phyloP scores from a whole-genome alignment of 345 rosid species.

The Camelina hispida region DNA sequence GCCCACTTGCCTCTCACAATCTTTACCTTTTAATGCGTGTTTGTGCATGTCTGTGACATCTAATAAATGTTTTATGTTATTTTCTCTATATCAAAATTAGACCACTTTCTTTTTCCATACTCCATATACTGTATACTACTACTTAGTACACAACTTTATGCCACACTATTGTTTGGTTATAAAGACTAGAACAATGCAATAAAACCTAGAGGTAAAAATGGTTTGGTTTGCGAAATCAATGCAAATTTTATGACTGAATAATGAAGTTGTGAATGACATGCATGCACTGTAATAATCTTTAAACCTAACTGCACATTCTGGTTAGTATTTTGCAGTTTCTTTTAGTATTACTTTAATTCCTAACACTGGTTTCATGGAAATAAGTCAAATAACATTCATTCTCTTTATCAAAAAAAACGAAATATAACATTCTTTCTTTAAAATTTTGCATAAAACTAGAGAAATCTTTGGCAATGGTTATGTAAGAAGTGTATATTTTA shows the following conservation, averaged over 20 bases:
- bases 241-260: background rate
- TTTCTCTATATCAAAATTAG: background rate
- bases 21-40: background rate
- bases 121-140: too few relatives aligned
- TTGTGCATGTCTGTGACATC: slow-evolving; percentile 15
- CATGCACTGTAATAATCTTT: background rate
- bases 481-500: too few relatives aligned
- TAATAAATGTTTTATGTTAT: background rate
- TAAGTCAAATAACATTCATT: too few relatives aligned
- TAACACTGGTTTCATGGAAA: too few relatives aligned
- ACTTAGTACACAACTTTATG: background rate
- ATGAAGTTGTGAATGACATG: slow-evolving; percentile 3
- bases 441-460: too few relatives aligned
- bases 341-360: too few relatives aligned
- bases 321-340: too few relatives aligned
- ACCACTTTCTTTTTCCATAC: background rate
- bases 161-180: background rate
- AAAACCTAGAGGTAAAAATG: background rate
- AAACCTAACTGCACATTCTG: background rate
- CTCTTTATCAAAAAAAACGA: too few relatives aligned
- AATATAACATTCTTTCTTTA: too few relatives aligned
- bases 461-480: too few relatives aligned
- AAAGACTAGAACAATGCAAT: background rate
- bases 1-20: background rate
- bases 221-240: background rate